phyloP scores from a whole-genome alignment of 352 stramenopile genomes.

The Globisporangium cystogenes region DNA sequence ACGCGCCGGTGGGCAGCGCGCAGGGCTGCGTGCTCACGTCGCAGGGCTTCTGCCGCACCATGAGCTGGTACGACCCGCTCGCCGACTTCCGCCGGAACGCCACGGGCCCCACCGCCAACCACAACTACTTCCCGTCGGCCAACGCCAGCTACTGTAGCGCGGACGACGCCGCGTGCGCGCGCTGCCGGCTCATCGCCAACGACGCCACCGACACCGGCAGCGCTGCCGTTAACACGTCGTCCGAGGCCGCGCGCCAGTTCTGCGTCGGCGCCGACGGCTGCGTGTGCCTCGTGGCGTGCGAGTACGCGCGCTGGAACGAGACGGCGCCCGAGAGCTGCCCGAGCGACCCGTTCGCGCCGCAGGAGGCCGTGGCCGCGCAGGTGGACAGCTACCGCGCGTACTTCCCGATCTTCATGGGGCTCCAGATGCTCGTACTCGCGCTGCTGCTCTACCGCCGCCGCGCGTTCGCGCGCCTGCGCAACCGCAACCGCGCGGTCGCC shows the following conservation, averaged over 20 bases:
- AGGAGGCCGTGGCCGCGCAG: conserved; percentile 9
- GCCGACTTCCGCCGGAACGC: conserved; percentile 61
- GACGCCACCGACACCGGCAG: conserved; percentile 17
- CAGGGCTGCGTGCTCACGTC: conserved; percentile 49
- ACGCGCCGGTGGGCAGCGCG: conserved; percentile 24
- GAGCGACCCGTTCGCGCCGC: conserved; percentile 14
- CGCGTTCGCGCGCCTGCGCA: conserved; percentile 25
- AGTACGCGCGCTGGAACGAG: conserved; percentile 40
- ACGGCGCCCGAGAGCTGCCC: conserved; percentile 48
- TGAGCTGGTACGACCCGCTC: conserved; percentile 36
- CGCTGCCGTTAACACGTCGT: conserved; percentile 23
- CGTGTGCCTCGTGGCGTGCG: conserved; percentile 61
- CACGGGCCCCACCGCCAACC: conserved; percentile 25
- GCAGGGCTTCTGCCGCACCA: conserved; percentile 50
- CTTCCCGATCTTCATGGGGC: conserved; percentile 61
- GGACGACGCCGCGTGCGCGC: conserved; percentile 39
- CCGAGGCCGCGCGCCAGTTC: conserved; percentile 36
- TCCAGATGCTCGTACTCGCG: conserved; percentile 53
- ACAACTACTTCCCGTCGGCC: conserved; percentile 60
- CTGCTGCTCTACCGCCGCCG: conserved; percentile 56
- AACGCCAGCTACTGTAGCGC: conserved; percentile 66
- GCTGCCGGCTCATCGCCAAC: conserved; percentile 32
- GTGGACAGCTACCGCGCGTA: conserved; percentile 46
- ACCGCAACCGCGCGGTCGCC: conserved; percentile 4
- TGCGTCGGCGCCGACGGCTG: conserved; percentile 48